These are phyloP conservation scores for Lentinula lateritia DNA, from an alignment of 768 basidiomycete genomes.

Conservation along the genomic window DNA sequence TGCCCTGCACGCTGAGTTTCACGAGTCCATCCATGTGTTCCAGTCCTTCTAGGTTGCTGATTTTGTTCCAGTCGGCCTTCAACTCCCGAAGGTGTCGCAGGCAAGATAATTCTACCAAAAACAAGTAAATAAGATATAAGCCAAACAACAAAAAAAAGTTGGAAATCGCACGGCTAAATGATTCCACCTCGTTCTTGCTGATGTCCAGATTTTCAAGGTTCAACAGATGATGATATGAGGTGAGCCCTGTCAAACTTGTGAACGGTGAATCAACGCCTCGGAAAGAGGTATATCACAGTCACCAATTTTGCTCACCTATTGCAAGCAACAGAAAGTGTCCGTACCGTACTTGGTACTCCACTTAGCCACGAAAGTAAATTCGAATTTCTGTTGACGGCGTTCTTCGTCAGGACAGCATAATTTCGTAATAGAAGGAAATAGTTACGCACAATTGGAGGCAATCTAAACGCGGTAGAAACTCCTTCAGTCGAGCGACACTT, in stretches of 20 bases:
- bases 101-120: constrained; percentile 66
- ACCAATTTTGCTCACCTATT: constrained; percentile 49
- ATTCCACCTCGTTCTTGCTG: constrained; percentile 84
- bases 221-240: constrained; percentile 81
- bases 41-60: constrained; percentile 70
- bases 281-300: not conserved
- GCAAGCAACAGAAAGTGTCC: constrained; percentile 72
- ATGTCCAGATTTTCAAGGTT: constrained; percentile 90
- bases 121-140: not conserved
- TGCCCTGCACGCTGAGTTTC: constrained; percentile 78
- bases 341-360: constrained; percentile 64
- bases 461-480: constrained; percentile 83
- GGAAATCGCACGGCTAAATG: constrained; percentile 67
- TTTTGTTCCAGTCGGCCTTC: constrained; percentile 82
- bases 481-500: constrained; percentile 78
- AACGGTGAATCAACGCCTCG: constrained; percentile 9
- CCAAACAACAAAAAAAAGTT: constrained; percentile 4
- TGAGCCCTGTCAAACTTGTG: constrained; percentile 72
- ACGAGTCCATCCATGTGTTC: constrained; percentile 75
- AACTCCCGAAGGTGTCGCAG: constrained; percentile 85
- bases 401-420: not conserved
- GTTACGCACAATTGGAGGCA: constrained; percentile 65
- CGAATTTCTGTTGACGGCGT: constrained; percentile 43
- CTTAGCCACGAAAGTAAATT: constrained; percentile 79
- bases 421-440: not conserved